These are phyloP conservation scores for Earliella scabrosa DNA, from an alignment of 1,284 basidiomycete species.

Conservation along the genomic window DNA sequence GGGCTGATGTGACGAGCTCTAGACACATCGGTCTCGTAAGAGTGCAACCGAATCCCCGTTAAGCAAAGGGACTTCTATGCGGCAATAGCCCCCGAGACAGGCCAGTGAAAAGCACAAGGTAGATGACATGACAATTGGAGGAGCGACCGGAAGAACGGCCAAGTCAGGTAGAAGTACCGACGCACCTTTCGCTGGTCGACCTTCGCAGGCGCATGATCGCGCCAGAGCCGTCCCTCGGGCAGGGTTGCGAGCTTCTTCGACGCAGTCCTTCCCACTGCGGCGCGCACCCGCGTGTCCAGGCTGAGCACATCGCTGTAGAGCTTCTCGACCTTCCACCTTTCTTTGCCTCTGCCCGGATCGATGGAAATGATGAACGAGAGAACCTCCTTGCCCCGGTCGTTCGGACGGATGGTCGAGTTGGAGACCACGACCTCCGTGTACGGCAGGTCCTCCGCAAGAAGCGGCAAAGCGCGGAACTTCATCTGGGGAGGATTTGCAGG, in stretches of 20 bases:
- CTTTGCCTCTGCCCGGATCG: slow-evolving; percentile 66
- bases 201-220: slow-evolving; percentile 95
- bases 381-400: slow-evolving; percentile 87
- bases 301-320: slow-evolving; percentile 89
- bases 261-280: slow-evolving; percentile 69
- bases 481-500: slow-evolving; percentile 28
- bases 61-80: too few relatives aligned
- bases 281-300: slow-evolving; percentile 75
- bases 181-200: slow-evolving; percentile 92
- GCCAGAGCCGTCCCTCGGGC: slow-evolving; percentile 94
- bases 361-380: slow-evolving; percentile 80
- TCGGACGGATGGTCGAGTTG: slow-evolving; percentile 80
- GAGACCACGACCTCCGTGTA: slow-evolving; percentile 65
- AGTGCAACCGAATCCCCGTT: too few relatives aligned
- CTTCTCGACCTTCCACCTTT: slow-evolving; percentile 92
- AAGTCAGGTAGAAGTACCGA: too few relatives aligned
- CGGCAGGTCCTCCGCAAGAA: slow-evolving; percentile 70
- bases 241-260: slow-evolving; percentile 80
- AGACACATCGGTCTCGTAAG: too few relatives aligned
- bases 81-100: slow-evolving; percentile 8
- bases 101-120: background rate
- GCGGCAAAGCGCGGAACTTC: slow-evolving; percentile 70
- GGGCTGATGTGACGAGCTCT: background rate
- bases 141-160: background rate
- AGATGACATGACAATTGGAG: background rate